Base-by-base conservation (phyloP, 2,329 filamentous ascomycete species). In the Berkeleyomyces basicola region DNA sequence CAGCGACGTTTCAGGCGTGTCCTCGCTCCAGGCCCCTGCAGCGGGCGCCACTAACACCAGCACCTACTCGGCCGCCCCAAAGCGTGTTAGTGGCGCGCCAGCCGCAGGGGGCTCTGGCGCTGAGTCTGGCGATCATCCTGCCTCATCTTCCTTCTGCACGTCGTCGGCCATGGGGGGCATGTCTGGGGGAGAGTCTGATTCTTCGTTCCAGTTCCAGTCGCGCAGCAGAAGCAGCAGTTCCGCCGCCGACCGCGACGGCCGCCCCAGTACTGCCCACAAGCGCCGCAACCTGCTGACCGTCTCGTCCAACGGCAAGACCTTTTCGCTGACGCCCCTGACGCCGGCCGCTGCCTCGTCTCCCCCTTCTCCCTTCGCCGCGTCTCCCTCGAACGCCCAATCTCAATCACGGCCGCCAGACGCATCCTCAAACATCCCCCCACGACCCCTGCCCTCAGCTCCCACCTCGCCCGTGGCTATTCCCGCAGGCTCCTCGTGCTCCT, bases 291-390 rank as follows among this genome's bases (percentile, higher is more conserved):
- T 77, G 39, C 76, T 83, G 64, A 76, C 75, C 61, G 71, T 83
- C 37, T 75, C 82, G 67, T 70, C 79, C 4, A 78, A 83, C 70
- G 67, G 66, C 63, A 82, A 82, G 71, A 83, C 81, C 3, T 83
- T 84, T 67, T 81, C 79, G 14, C 70, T 83, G 39, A 53, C 64
- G 43, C 70, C 77, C 36, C 69, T 73, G 37, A 72, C 71, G 51
- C 65, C 67, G 63, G 44, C 63, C 57, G 63, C 69, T 65, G 51
- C 64, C 61, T 70, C 16, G 33, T 36, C 62, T 63, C 59, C 63
- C 47, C 65, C 66, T 42, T 64, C 66, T 59, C 60, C 67, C 58
- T 66, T 66, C 57, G 64, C 66, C 43, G 59, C 64, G 49, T 40
- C 49, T 46, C 57, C 42, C 55, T 61, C 58, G 59, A 63, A 57